These are phyloP conservation scores for Aspergillus neoniger DNA, from an alignment of 2,329 filamentous ascomycete genomes.

Conservation along the genomic window DNA sequence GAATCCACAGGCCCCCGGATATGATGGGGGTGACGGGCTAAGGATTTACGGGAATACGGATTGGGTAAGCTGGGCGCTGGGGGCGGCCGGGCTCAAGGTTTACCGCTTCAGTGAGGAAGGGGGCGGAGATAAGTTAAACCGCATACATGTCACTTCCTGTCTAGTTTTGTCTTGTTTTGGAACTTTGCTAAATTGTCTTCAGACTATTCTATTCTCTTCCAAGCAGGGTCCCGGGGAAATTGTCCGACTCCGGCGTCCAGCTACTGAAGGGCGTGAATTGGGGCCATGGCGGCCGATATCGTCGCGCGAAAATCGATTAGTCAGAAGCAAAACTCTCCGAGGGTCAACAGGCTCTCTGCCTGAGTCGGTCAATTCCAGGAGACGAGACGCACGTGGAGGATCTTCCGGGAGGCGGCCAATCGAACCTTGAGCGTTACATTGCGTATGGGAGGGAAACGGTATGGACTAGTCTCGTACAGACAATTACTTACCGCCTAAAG, in stretches of 20 bases:
- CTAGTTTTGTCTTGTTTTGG: background rate
- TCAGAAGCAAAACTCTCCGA: slow-evolving; percentile 4
- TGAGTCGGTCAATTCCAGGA: background rate
- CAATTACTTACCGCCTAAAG: background rate
- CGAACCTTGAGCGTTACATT: slow-evolving; percentile 17
- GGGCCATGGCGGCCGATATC: background rate
- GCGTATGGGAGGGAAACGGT: slow-evolving; percentile 3
- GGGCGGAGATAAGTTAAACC: background rate
- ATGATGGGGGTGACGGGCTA: background rate
- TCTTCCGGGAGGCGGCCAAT: slow-evolving; percentile 24
- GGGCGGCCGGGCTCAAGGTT: background rate
- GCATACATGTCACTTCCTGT: background rate
- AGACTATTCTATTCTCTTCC: too few relatives aligned
- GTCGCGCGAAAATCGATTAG: background rate
- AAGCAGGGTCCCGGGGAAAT: background rate
- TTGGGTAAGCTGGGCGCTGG: too few relatives aligned
- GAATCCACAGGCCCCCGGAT: background rate
- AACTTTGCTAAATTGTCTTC: too few relatives aligned
- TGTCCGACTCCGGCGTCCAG: background rate
- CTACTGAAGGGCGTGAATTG: too few relatives aligned
- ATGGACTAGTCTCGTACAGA: background rate
- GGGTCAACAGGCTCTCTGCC: background rate
- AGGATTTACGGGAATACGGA: background rate
- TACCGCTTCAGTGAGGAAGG: background rate
- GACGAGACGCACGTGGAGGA: slow-evolving; percentile 21